Percentiles rank a stretch among this genome's conserved stretches.
Evolutionary conservation across 2,329 filamentous ascomycete species (phyloP).

Genomic region (Fusarium sp.): DNA sequence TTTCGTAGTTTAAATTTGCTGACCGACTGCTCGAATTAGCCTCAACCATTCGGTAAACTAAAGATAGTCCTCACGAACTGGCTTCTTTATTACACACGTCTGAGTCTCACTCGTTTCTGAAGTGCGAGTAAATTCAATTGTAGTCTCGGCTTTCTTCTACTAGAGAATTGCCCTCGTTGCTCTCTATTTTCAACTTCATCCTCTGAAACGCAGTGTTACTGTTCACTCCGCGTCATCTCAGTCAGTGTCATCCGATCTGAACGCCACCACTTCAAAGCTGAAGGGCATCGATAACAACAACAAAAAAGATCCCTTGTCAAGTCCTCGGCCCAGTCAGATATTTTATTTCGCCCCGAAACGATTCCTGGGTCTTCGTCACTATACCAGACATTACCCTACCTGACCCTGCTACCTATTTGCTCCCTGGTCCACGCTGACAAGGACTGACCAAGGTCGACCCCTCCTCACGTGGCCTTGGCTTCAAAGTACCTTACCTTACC

Average conservation of each 20-base stretch:
- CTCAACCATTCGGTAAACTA: not conserved
- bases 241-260: conserved; percentile 16
- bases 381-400: conserved; percentile 6
- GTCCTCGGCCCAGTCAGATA: not conserved
- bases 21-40: not conserved
- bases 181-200: not conserved
- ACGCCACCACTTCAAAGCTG: conserved; percentile 1
- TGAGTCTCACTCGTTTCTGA: not conserved
- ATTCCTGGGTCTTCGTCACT: not conserved
- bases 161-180: not conserved
- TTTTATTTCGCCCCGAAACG: conserved; percentile 16
- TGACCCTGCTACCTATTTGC: conserved; percentile 9
- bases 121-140: not conserved
- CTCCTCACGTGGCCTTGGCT: conserved; percentile 43
- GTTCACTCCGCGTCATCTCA: conserved; percentile 21
- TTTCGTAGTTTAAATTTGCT: not conserved
- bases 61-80: not conserved
- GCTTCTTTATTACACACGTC: conserved; percentile 4
- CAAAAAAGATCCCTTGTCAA: not conserved
- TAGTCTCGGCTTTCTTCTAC: not conserved
- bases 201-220: not conserved
- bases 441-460: conserved; percentile 34
- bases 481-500: not conserved
- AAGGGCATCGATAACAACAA: not conserved
- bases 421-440: conserved; percentile 31